phyloP scores from a whole-genome alignment of 371 early-diverging fungal species.

The Mucor saturninus region DNA sequence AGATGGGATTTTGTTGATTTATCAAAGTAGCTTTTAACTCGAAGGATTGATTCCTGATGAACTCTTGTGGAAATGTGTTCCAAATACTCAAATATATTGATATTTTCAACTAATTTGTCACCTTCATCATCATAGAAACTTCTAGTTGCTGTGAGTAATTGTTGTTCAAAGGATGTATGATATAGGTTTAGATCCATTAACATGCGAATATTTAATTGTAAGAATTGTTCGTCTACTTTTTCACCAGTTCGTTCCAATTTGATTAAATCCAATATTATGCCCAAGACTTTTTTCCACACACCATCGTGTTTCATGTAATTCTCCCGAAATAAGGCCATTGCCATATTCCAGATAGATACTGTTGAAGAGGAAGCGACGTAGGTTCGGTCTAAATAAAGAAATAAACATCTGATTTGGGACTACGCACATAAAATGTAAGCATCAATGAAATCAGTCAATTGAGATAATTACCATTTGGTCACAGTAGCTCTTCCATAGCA shows the following conservation, averaged over 20 bases:
- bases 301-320: slow-evolving; percentile 54
- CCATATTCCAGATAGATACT: slow-evolving; percentile 87
- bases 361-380: slow-evolving; percentile 75
- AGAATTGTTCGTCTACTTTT: slow-evolving; percentile 29
- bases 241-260: slow-evolving; percentile 52
- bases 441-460: neutral
- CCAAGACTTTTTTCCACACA: slow-evolving; percentile 60
- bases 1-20: slow-evolving; percentile 76
- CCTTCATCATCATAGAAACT: slow-evolving; percentile 77
- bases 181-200: slow-evolving; percentile 82
- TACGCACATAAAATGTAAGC: slow-evolving; percentile 16
- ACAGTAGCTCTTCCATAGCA: slow-evolving; percentile 70
- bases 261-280: slow-evolving; percentile 60
- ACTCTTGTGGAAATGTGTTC: slow-evolving; percentile 70
- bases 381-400: slow-evolving; percentile 91
- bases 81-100: slow-evolving; percentile 71
- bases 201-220: slow-evolving; percentile 76
- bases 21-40: slow-evolving; percentile 72
- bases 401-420: slow-evolving; percentile 83
- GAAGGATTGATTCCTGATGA: slow-evolving; percentile 70
- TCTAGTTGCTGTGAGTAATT: slow-evolving; percentile 67
- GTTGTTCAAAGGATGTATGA: slow-evolving; percentile 68
- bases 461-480: slow-evolving; percentile 64
- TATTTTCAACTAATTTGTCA: slow-evolving; percentile 50
- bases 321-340: slow-evolving; percentile 73